Conservation (phyloP, 768 basidiomycete genomes). For the Hygrocybe punicea region DNA sequence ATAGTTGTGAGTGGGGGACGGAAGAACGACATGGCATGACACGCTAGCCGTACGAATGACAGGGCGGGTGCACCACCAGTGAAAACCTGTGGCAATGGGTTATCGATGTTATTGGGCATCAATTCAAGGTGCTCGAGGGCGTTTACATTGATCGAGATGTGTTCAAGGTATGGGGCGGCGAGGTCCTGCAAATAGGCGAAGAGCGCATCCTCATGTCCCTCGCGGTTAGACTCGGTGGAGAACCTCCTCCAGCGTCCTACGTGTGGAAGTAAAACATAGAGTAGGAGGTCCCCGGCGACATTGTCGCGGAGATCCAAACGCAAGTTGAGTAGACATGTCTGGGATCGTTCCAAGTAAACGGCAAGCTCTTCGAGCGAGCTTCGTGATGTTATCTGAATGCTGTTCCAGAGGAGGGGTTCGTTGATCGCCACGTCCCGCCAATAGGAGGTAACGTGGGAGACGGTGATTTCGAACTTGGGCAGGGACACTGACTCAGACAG, state of each 20-base stretch:
- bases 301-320: slow-evolving; percentile 24
- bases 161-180: slow-evolving; percentile 34
- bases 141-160: slow-evolving; percentile 39
- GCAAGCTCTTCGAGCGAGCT: slow-evolving; percentile 20
- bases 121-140: slow-evolving; percentile 23
- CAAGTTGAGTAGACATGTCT: slow-evolving; percentile 31
- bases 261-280: slow-evolving; percentile 32
- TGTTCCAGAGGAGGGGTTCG: slow-evolving; percentile 42
- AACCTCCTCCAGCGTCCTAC: slow-evolving; percentile 38
- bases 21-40: slow-evolving; percentile 41
- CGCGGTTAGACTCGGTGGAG: slow-evolving; percentile 27
- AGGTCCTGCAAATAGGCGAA: slow-evolving; percentile 21
- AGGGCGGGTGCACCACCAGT: slow-evolving; percentile 30
- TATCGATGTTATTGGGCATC: slow-evolving; percentile 10
- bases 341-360: slow-evolving; percentile 37
- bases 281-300: slow-evolving; percentile 12
- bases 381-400: slow-evolving; percentile 28
- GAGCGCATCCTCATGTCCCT: slow-evolving; percentile 7
- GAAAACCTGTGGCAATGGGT: slow-evolving; percentile 26
- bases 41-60: slow-evolving; percentile 42
- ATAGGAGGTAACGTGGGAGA: slow-evolving; percentile 39
- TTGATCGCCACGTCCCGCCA: slow-evolving; percentile 40
- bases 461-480: slow-evolving; percentile 26
- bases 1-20: slow-evolving; percentile 35
- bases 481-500: neutral